These are phyloP conservation scores for Nakaseomyces nivariensis DNA, from an alignment of 1,139 yeast genomes.

Conservation along the genomic window DNA sequence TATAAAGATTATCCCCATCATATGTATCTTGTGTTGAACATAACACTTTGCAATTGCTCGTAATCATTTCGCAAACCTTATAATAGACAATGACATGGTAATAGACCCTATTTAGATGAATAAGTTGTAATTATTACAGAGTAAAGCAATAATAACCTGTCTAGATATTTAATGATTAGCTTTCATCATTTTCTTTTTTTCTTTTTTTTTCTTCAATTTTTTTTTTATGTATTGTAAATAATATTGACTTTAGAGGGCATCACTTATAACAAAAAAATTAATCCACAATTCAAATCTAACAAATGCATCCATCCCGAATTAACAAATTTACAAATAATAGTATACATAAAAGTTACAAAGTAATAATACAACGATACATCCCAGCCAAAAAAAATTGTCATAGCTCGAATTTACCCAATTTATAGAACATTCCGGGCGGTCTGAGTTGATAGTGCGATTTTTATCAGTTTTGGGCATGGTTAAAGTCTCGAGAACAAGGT, in stretches of 20 bases:
- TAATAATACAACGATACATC: conserved; percentile 25
- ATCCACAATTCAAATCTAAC: too few relatives aligned
- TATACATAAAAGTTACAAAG: conserved; percentile 23
- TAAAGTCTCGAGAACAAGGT: not conserved
- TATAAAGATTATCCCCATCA: not conserved
- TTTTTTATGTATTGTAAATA: not conserved
- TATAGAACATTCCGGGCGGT: too few relatives aligned
- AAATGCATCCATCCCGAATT: too few relatives aligned
- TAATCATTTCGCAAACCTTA: not conserved
- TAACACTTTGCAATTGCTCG: not conserved
- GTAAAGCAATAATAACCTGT: too few relatives aligned
- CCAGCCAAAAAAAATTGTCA: conserved; percentile 19
- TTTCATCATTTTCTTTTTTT: not conserved
- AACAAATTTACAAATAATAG: conserved; percentile 4
- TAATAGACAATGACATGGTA: not conserved
- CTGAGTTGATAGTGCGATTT: not conserved
- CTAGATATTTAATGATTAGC: not conserved
- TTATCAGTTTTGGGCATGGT: not conserved
- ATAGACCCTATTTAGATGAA: too few relatives aligned
- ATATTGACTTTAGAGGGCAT: too few relatives aligned
- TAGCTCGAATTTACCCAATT: not conserved
- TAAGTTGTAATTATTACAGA: too few relatives aligned
- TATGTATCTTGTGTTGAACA: not conserved
- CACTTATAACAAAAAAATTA: too few relatives aligned
- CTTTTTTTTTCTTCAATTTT: not conserved